A percentile compares a stretch with the other conserved stretches of the same genome.
Conservation (phyloP, 495 filamentous ascomycete species). For the Amorphotheca resinae region DNA sequence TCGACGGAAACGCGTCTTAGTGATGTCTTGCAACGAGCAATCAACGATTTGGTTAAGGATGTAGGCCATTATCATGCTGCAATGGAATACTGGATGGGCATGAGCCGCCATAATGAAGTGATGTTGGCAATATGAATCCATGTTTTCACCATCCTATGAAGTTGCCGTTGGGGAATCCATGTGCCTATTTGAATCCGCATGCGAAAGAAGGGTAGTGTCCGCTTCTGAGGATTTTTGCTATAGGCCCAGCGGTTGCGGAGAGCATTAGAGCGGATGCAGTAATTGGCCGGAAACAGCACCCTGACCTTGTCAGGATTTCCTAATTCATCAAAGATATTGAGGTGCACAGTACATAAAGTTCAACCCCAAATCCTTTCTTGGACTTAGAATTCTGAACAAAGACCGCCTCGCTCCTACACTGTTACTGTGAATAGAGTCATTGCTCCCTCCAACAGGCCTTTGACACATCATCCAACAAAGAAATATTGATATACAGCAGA, state of each 20-base stretch:
- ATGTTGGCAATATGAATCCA: neutral
- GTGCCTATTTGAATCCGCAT: neutral
- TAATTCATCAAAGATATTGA: constrained; percentile 9
- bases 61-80: neutral
- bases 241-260: neutral
- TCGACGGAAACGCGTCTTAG: constrained; percentile 14
- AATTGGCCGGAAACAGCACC: constrained; percentile 10
- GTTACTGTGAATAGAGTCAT: constrained; percentile 1
- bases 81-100: neutral
- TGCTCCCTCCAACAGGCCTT: constrained; percentile 5
- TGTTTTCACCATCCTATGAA: too few relatives aligned
- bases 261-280: neutral
- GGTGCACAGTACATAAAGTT: constrained; percentile 18
- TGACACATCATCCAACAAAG: constrained; percentile 17
- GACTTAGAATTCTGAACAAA: constrained; percentile 16
- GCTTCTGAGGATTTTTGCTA: neutral
- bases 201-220: too few relatives aligned
- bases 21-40: constrained; percentile 6
- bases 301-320: constrained; percentile 16
- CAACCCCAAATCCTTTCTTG: constrained; percentile 15
- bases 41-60: constrained; percentile 1
- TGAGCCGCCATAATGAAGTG: neutral
- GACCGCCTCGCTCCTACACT: neutral
- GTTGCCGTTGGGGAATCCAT: too few relatives aligned
- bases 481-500: constrained; percentile 6